Evolutionary conservation across 2,329 filamentous ascomycete species (phyloP), one percentile per base, ranked within the genome.

Genomic region (Penicillium sp.): DNA sequence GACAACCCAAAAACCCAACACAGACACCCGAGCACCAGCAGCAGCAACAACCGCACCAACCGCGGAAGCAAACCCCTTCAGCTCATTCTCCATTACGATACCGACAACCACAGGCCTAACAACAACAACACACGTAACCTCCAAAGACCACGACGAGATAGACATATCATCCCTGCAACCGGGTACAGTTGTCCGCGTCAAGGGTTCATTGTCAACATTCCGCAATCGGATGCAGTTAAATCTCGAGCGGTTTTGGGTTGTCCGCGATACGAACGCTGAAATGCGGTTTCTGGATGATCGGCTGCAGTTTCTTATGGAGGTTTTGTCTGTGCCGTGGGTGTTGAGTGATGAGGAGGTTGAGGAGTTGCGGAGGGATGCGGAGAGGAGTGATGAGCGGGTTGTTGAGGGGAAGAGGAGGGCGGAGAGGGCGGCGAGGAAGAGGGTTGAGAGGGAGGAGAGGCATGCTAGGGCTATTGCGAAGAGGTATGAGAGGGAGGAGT

Each of bases 231-330:
- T 76, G 52, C 81, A 84, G 57, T 52, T 84, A 8, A 69, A 78
- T 13, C 64, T 83, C 22, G 79, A 83, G 60, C 73, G 79, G 3
- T 71, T 80, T 7, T 69, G 65, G 33, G 49, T 75, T 0, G 63
- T 84, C 1, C 61, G 62, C 2, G 75, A 76, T 35, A 84, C 80
- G 12, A 73, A 74, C 35, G 75, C 78, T 25, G 82, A 85, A 60
- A 74, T 76, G 41, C 62, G 63, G 7, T 78, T 78, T 28, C 79
- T 82, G 74, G 68, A 72, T 1, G 75, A 79, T 54, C 72, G 75
- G 14, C 72, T 75, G 3, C 63, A 71, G 25, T 81, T 77, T 59
- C 72, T 77, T 37, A 61, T 72, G 9, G 67, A 75, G 11, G 71
- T 81, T 1, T 69, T 85, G 18, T 69, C 68, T 3, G 67, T 66